Base-by-base conservation (phyloP, 257 asterid genomes). In the Solanum bulbocastanum region DNA sequence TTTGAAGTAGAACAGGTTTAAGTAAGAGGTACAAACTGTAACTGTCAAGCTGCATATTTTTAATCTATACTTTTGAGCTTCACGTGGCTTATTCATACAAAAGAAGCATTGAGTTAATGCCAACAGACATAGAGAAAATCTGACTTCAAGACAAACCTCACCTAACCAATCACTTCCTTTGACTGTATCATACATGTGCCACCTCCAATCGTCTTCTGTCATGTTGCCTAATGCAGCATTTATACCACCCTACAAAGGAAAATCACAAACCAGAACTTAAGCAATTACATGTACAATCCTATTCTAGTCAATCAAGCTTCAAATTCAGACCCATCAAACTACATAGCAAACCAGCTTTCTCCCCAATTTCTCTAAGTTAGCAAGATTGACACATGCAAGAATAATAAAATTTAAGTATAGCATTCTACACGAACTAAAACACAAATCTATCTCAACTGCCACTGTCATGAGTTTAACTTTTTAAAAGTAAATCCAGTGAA, bases 101-200 rank as follows among this genome's bases (percentile, higher is more conserved):
- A 82, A 18, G 32, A 32, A 49, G 69, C 40, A 15, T 30, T 44
- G 60, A 82, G 69, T 87, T 40, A 82, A 39, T 66, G 39, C 85
- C 66, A 46, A 30, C 42, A 62, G 23, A 44, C 42, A 72, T 20
- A 12, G 62, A 83, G 81, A 44, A 60, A 78, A 72, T 73, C 72
- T 75, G 73, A 44, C 82, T 83, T 83, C 32, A 23, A 11, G 58
- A 87, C 62, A 42, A 72, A 86, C 65, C 88, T 35, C 92, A 97
- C 99, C 99, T 91, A 97, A 90, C 99, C 99, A 97, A 87, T 97
- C 99, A 44, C 98, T 96, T 91, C 99, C 99, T 89, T 97, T 97
- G 42, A 97, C 99, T 25, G 98, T 97, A 88, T 96, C 99, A 89
- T 97, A 97, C 99, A 97, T 96, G 93, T 96, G 98, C 99, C 99